Conservation (phyloP, 768 basidiomycete genomes). For the Lentinula detonsa region DNA sequence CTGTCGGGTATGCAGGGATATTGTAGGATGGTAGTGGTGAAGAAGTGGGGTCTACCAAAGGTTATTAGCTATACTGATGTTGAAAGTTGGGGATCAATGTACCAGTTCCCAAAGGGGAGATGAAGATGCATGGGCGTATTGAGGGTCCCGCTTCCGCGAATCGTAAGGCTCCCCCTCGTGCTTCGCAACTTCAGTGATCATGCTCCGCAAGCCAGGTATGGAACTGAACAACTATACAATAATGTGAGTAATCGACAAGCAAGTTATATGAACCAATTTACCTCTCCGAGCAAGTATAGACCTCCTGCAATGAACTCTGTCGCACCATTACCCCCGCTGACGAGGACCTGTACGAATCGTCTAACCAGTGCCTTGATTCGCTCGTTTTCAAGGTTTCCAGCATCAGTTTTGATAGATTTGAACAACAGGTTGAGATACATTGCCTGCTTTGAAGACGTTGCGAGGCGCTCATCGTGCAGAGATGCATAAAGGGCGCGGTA, state of each 20-base stretch:
- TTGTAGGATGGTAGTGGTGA: conserved; percentile 85
- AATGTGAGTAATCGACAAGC: not conserved
- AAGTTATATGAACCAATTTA: conserved; percentile 20
- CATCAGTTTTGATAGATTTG: conserved; percentile 74
- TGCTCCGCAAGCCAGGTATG: conserved; percentile 32
- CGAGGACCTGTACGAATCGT: conserved; percentile 77
- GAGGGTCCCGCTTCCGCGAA: conserved; percentile 84
- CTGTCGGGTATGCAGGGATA: conserved; percentile 82
- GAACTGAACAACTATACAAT: conserved; percentile 33
- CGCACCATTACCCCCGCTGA: conserved; percentile 62
- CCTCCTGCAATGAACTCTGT: conserved; percentile 89
- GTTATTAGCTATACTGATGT: not conserved
- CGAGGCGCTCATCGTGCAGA: conserved; percentile 75
- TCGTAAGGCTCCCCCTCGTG: conserved; percentile 54
- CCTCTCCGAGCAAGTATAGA: conserved; percentile 82
- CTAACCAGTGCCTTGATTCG: conserved; percentile 79
- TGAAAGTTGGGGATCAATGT: conserved; percentile 19
- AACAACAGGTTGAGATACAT: conserved; percentile 95
- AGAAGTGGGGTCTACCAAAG: conserved; percentile 62
- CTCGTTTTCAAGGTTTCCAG: conserved; percentile 41
- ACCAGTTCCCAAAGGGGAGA: conserved; percentile 91
- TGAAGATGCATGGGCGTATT: conserved; percentile 73
- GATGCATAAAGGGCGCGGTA: conserved; percentile 89
- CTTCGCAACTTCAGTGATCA: conserved; percentile 25
- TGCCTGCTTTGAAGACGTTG: conserved; percentile 85